Conservation (phyloP, 352 stramenopile species). For the Phytopythium aichiense region DNA sequence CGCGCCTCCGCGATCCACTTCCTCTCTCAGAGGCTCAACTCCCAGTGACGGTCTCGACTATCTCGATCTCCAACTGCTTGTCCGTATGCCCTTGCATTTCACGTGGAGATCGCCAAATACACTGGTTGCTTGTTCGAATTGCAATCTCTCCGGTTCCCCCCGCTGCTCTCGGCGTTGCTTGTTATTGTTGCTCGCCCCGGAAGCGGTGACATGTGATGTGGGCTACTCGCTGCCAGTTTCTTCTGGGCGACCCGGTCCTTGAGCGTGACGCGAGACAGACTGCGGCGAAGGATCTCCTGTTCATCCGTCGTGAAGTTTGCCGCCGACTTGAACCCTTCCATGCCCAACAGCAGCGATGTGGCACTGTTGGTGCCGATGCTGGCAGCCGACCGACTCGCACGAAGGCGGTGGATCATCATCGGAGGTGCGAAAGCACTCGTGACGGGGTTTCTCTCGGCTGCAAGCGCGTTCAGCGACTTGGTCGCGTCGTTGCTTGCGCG, state of each 20-base stretch:
- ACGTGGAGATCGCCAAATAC: conserved; percentile 66
- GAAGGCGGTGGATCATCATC: conserved; percentile 7
- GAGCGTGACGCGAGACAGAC: conserved; percentile 51
- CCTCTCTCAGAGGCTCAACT: conserved; percentile 30
- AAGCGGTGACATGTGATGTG: neutral
- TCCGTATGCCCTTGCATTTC: conserved; percentile 6
- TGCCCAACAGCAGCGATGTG: neutral
- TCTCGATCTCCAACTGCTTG: neutral
- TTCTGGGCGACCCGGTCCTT: conserved; percentile 45
- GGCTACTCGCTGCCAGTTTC: conserved; percentile 11
- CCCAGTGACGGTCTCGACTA: neutral
- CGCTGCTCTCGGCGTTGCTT: neutral
- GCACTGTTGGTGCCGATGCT: neutral
- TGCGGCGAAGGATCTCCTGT: conserved; percentile 50
- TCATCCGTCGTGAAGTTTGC: conserved; percentile 20
- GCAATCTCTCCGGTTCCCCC: conserved; percentile 8
- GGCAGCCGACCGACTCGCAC: neutral
- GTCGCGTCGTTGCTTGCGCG: conserved; percentile 19
- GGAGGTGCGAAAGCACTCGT: conserved; percentile 56
- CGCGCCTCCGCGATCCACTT: conserved; percentile 50
- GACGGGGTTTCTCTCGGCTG: conserved; percentile 33
- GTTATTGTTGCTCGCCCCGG: neutral
- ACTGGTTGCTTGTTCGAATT: conserved; percentile 19
- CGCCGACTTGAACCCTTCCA: neutral
- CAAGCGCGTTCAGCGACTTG: conserved; percentile 34